Evolutionary conservation across 768 basidiomycete species (phyloP).

Genomic region (Lentinula detonsa): DNA sequence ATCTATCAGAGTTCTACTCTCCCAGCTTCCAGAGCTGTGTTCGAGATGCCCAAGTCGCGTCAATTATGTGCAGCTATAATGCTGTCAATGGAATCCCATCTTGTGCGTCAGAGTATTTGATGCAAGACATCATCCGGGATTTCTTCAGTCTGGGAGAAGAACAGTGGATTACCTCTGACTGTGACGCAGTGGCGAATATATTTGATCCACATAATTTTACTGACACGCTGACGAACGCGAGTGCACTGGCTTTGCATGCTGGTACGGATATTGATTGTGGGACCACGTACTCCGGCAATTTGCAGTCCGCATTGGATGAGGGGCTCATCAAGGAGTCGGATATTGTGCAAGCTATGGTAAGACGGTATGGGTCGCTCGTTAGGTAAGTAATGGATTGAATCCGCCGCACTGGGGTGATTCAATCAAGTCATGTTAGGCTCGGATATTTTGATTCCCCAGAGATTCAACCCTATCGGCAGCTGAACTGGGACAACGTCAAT

Average conservation of each 20-base stretch:
- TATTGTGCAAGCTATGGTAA: conserved; percentile 35
- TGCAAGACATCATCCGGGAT: conserved; percentile 46
- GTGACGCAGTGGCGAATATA: conserved; percentile 48
- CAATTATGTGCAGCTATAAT: conserved; percentile 63
- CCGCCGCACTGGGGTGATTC: background rate
- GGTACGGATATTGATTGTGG: conserved; percentile 56
- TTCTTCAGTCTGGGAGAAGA: conserved; percentile 45
- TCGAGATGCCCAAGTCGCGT: conserved; percentile 53
- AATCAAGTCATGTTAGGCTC: conserved; percentile 25
- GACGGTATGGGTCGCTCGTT: conserved; percentile 48
- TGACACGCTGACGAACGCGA: conserved; percentile 36
- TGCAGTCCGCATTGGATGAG: conserved; percentile 43
- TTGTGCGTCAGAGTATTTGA: conserved; percentile 47
- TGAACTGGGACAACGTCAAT: conserved; percentile 44
- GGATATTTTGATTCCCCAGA: conserved; percentile 52
- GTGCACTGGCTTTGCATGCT: conserved; percentile 43
- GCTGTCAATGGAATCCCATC: conserved; percentile 54
- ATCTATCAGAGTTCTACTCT: conserved; percentile 43
- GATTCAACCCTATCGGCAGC: conserved; percentile 43
- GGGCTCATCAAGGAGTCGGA: conserved; percentile 38
- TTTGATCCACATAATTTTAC: conserved; percentile 46
- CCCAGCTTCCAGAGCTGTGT: conserved; percentile 54
- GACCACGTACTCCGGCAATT: conserved; percentile 34
- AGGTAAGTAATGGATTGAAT: conserved; percentile 26
- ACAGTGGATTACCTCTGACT: conserved; percentile 53